Percentiles rank a stretch among this genome's conserved stretches.
Evolutionary conservation across 441 rosid species (phyloP).

Genomic region (Arabidopsis lyrata): DNA sequence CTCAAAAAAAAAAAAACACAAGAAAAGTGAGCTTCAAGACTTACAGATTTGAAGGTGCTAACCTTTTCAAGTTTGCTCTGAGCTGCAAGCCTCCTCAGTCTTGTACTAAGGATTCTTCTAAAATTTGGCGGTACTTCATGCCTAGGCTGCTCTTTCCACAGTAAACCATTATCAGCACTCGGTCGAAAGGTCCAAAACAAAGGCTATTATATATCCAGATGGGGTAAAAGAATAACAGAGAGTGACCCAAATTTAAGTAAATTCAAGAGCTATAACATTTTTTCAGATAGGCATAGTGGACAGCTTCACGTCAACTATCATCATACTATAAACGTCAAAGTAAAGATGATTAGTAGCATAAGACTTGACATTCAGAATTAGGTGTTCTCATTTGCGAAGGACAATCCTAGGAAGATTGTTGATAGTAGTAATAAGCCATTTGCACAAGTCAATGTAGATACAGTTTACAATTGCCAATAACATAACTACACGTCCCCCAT

Average conservation of each 20-base stretch:
- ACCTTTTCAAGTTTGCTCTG: constrained; percentile 80
- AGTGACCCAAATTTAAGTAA: constrained; percentile 29
- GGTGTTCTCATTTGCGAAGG: neutral
- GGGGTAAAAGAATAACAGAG: constrained; percentile 7
- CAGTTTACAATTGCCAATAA: constrained; percentile 20
- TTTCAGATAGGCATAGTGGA: constrained; percentile 1
- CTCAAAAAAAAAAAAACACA: neutral
- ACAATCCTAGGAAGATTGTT: constrained; percentile 3
- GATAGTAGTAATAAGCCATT: neutral
- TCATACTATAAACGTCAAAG: constrained; percentile 9
- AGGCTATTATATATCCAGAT: constrained; percentile 3
- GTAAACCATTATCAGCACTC: constrained; percentile 28
- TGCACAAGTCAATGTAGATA: neutral
- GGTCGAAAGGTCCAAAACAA: constrained; percentile 2
- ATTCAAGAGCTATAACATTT: constrained; percentile 2
- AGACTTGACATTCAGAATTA: neutral
- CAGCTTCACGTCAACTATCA: constrained; percentile 21
- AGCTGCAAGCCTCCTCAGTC: constrained; percentile 75
- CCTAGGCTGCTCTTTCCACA: constrained; percentile 62
- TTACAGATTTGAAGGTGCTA: constrained; percentile 42
- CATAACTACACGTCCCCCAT: neutral
- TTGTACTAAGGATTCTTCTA: constrained; percentile 70
- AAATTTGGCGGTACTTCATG: constrained; percentile 67
- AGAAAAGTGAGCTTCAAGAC: constrained; percentile 18
- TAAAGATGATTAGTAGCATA: neutral